Evolutionary conservation across 805 yeast species (phyloP).

Genomic region (Kluyveromyces lactis): DNA sequence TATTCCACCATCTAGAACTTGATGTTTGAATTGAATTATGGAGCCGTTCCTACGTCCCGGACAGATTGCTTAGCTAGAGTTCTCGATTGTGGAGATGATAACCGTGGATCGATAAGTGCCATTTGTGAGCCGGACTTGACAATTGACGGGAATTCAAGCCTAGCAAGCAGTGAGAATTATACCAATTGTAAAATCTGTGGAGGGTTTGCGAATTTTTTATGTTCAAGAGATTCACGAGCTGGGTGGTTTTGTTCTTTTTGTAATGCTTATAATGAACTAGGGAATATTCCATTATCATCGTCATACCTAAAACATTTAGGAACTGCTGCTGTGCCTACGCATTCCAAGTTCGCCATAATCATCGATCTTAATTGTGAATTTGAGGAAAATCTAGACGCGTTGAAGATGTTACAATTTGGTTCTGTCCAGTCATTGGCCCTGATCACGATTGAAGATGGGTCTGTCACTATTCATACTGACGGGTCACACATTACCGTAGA

Average conservation of each 20-base stretch:
- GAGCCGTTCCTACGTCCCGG: conserved; percentile 12
- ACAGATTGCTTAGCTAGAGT: conserved; percentile 10
- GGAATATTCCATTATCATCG: conserved; percentile 3
- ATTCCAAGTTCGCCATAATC: conserved; percentile 3
- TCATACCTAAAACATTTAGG: conserved; percentile 3
- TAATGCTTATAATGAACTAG: conserved; percentile 7
- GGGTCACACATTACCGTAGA: conserved; percentile 3
- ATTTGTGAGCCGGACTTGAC: conserved; percentile 1
- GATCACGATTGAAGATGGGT: background rate
- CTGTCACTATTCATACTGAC: background rate
- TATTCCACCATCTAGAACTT: no score
- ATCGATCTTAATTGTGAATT: conserved; percentile 8
- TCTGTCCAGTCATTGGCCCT: background rate
- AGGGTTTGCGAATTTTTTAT: background rate
- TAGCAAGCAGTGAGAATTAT: background rate
- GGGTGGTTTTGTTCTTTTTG: conserved; percentile 14
- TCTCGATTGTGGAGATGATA: conserved; percentile 4
- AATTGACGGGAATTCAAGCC: background rate
- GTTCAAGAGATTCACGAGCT: background rate
- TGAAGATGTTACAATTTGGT: conserved; percentile 2
- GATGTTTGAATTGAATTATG: conserved; percentile 9
- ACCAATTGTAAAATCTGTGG: background rate
- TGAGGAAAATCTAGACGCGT: conserved; percentile 7
- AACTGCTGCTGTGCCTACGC: background rate
- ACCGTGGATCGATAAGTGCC: background rate